Conservation (phyloP, 805 yeast species). For the Yamadazyma scolyti region DNA sequence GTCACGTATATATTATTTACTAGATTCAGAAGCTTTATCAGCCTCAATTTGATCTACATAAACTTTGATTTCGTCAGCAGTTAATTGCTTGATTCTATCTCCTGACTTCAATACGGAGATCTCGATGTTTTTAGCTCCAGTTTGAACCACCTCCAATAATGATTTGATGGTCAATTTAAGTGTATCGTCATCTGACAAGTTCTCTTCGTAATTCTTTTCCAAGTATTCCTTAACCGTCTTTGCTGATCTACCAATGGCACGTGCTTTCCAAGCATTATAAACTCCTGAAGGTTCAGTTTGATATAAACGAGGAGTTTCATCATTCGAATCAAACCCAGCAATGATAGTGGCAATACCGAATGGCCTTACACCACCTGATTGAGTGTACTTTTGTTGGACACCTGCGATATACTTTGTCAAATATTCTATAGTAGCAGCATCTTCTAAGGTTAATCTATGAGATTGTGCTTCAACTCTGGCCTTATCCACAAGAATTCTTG, state of each 20-base stretch:
- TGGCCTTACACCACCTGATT: constrained; percentile 97
- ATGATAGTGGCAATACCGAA: constrained; percentile 94
- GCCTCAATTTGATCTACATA: constrained; percentile 81
- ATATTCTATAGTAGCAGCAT: constrained; percentile 87
- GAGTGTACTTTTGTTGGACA: constrained; percentile 94
- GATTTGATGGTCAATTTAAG: constrained; percentile 80
- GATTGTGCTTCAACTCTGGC: constrained; percentile 97
- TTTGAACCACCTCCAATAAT: constrained; percentile 92
- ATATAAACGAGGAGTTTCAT: constrained; percentile 73
- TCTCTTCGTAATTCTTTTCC: constrained; percentile 78
- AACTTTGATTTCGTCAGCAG: constrained; percentile 67
- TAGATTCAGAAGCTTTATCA: constrained; percentile 77
- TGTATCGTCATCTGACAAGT: constrained; percentile 63
- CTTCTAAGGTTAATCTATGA: constrained; percentile 89
- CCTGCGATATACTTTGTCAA: constrained; percentile 96
- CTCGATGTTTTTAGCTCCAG: constrained; percentile 96
- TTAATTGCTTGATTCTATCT: constrained; percentile 52
- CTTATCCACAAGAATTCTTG: constrained; percentile 88
- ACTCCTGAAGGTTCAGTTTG: constrained; percentile 98
- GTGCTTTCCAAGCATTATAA: constrained; percentile 96
- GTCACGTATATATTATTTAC: not conserved
- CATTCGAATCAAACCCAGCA: constrained; percentile 92
- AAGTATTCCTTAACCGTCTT: constrained; percentile 94
- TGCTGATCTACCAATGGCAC: constrained; percentile 91
- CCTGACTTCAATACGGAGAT: constrained; percentile 81